Conservation (phyloP, 1,139 yeast genomes). For the Lodderomyces margitis region DNA sequence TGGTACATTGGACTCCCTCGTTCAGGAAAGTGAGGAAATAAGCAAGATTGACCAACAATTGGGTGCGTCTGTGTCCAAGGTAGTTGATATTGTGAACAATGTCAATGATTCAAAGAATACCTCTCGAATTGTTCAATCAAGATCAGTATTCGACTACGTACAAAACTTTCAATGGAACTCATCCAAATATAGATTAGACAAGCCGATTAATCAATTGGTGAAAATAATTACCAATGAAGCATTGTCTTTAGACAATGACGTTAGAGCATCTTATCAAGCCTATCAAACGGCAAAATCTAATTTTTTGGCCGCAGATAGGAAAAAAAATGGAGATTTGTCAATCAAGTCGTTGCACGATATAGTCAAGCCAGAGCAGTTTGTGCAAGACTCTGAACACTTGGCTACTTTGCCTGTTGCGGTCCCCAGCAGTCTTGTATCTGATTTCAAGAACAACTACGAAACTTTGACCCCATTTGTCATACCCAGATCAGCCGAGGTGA, state of each 20-base stretch:
- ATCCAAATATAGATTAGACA: conserved; percentile 81
- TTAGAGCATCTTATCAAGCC: conserved; percentile 63
- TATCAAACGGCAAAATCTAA: conserved; percentile 84
- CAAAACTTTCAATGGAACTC: conserved; percentile 84
- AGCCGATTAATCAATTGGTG: conserved; percentile 74
- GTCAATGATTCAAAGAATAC: conserved; percentile 41
- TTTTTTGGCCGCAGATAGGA: conserved; percentile 84
- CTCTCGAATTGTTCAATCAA: conserved; percentile 39
- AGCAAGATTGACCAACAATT: conserved; percentile 77
- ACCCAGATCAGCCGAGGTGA: conserved; percentile 78
- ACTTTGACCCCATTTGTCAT: conserved; percentile 77
- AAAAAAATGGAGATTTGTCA: conserved; percentile 89
- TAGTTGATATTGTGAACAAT: conserved; percentile 63
- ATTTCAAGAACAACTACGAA: conserved; percentile 72
- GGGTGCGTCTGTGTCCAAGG: conserved; percentile 64
- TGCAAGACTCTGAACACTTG: conserved; percentile 80
- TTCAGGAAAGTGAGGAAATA: conserved; percentile 87
- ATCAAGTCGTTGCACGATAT: conserved; percentile 88
- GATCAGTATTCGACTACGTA: conserved; percentile 58
- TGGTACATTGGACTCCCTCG: conserved; percentile 90
- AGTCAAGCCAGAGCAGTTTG: conserved; percentile 81
- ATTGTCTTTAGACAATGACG: conserved; percentile 76
- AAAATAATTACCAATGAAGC: conserved; percentile 73
- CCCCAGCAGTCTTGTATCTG: conserved; percentile 61
- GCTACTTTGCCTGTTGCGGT: conserved; percentile 83